Evolutionary conservation across 441 rosid species (phyloP).

Genomic region (Euphorbia schlechtendalii): DNA sequence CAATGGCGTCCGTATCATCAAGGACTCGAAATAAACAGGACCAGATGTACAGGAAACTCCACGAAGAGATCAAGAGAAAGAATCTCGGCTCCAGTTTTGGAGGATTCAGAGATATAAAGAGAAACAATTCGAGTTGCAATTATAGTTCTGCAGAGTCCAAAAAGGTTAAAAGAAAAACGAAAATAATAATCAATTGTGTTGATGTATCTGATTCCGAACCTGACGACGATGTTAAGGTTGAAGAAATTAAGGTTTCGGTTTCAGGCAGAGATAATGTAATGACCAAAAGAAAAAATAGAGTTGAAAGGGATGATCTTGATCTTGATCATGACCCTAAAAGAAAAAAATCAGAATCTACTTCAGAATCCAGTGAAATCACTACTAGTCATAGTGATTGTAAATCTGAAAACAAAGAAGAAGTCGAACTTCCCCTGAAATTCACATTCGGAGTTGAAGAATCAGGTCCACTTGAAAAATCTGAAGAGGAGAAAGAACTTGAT

Average conservation of each 20-base stretch:
- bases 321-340: not conserved
- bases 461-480: constrained; percentile 33
- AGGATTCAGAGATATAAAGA: not conserved
- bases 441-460: constrained; percentile 40
- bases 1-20: not conserved
- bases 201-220: not conserved
- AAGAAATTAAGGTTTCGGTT: not conserved
- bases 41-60: not conserved
- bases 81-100: not conserved
- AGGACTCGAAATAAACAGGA: not conserved
- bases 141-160: not conserved
- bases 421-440: constrained; percentile 31
- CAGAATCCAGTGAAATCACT: not conserved
- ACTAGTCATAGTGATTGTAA: not conserved
- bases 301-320: not conserved
- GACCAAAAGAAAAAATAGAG: not conserved
- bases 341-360: not conserved
- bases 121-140: not conserved
- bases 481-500: constrained; percentile 42
- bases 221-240: not conserved
- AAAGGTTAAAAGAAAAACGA: too few species aligned
- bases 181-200: too few species aligned
- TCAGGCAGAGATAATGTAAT: not conserved
- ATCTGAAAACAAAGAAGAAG: not conserved
- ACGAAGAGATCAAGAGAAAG: not conserved